Evolutionary conservation across 352 stramenopile species (phyloP), one percentile per base, ranked within the genome.

Genomic region (Pythium insidiosum): DNA sequence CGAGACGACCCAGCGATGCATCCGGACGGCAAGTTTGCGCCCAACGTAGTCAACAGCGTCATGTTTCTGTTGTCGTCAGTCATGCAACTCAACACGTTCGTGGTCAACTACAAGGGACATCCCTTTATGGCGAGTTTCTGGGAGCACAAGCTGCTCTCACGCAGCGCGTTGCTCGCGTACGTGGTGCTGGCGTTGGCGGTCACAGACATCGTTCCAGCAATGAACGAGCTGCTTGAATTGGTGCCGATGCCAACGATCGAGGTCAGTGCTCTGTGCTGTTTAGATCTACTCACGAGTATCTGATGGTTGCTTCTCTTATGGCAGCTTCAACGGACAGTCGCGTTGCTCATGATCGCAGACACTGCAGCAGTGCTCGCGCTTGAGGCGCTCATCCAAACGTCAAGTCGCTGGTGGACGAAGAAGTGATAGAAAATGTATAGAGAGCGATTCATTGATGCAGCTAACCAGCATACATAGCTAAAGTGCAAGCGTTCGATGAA

Each of bases 1-100:
- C 60, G 56, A 19, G 41, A 43, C 33, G 70, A 84, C 20, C 72
- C 93, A 9, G 41, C 59, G 22, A 74, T 77, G 68, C 68, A 79
- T 36, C 67, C 67, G 3, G 64, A 76, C 29, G 88, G 79, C 29
- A 73, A 86, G 18, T 99, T 98, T 66, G 73, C 72, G 37, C 93
- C 95, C 1, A 98, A 97, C 44, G 73, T 94, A 0, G 66, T 99
- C 42, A 99, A 98, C 62, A 94, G 80, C 5, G 83, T 92, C 34
- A 88, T 97, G 37, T 98, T 98, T 63, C 49, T 99, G 19, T 35
- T 99, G 12, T 95, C 71, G 25, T 59, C 77, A 2, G 46, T 95
- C 35, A 73, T 75, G 63, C 64, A 77, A 36, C 38, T 80, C 39
- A 80, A 61, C 24, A 76, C 65, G 21, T 80, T 76, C 39, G 68